Conservation (phyloP, 1,284 basidiomycete genomes). For the Rhodotorula sp. region DNA sequence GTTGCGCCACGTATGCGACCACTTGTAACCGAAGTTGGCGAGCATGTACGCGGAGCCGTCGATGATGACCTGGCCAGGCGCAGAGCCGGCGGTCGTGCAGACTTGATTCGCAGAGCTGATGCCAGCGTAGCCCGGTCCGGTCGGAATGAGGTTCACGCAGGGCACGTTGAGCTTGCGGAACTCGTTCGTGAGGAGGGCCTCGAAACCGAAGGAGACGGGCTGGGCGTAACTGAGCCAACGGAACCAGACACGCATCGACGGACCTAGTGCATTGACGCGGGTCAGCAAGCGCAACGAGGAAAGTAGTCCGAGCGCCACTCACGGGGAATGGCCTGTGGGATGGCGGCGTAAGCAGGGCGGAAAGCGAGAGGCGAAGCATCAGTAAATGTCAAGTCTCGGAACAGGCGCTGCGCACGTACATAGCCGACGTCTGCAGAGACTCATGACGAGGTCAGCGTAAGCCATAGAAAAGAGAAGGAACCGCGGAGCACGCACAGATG, state of each 20-base stretch:
- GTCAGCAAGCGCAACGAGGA: background rate
- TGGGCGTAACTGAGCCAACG: constrained; percentile 57
- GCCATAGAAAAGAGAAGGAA: background rate
- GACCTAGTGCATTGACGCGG: constrained; percentile 49
- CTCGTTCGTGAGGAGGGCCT: constrained; percentile 52
- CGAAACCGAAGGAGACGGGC: constrained; percentile 53
- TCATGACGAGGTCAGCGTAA: background rate
- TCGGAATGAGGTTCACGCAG: constrained; percentile 47
- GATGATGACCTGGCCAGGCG: constrained; percentile 46
- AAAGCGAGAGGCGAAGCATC: background rate
- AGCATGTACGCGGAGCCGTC: constrained; percentile 54
- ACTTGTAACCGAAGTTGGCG: constrained; percentile 63
- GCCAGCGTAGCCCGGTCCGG: constrained; percentile 47
- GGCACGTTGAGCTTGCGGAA: constrained; percentile 40
- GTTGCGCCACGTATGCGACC: constrained; percentile 63
- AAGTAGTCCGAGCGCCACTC: background rate
- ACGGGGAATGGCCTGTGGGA: background rate
- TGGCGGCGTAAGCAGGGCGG: too few relatives aligned
- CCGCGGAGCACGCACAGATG: constrained; percentile 45
- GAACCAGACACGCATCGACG: constrained; percentile 48
- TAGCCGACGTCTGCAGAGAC: background rate
- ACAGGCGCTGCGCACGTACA: background rate
- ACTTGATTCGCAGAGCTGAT: constrained; percentile 36
- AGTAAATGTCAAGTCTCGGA: background rate
- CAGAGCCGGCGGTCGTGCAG: constrained; percentile 16